Evolutionary conservation across 257 asterid species (phyloP).

Genomic region (Solanum megistacrolobum): DNA sequence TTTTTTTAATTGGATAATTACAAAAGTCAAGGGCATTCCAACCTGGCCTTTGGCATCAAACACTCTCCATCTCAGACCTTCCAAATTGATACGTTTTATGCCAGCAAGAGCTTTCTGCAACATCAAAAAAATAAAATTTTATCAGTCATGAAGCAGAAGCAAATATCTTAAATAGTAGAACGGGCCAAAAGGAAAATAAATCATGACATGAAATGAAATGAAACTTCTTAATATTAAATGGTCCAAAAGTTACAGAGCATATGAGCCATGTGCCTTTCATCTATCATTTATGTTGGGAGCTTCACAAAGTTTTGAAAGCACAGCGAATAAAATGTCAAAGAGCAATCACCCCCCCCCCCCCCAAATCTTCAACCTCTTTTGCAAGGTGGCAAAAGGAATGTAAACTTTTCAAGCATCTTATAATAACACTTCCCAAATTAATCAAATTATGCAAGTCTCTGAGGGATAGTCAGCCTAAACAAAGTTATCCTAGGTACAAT

Average conservation of each 20-base stretch:
- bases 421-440: background rate
- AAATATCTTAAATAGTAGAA: background rate
- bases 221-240: background rate
- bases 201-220: background rate
- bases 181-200: background rate
- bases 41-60: conserved; percentile 99
- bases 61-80: conserved; percentile 90
- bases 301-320: background rate
- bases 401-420: background rate
- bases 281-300: background rate
- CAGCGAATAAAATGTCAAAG: background rate
- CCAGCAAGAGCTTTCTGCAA: conserved; percentile 90
- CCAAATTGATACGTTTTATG: conserved; percentile 64
- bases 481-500: background rate
- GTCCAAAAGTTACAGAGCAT: background rate
- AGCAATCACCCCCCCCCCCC: background rate
- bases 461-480: background rate
- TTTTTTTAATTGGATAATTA: background rate
- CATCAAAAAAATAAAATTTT: background rate
- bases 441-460: background rate
- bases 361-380: background rate
- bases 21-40: background rate
- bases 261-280: background rate
- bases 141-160: background rate
- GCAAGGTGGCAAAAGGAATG: background rate